Conservation (phyloP, 495 filamentous ascomycete genomes). For the Aspergillus ostianus region DNA sequence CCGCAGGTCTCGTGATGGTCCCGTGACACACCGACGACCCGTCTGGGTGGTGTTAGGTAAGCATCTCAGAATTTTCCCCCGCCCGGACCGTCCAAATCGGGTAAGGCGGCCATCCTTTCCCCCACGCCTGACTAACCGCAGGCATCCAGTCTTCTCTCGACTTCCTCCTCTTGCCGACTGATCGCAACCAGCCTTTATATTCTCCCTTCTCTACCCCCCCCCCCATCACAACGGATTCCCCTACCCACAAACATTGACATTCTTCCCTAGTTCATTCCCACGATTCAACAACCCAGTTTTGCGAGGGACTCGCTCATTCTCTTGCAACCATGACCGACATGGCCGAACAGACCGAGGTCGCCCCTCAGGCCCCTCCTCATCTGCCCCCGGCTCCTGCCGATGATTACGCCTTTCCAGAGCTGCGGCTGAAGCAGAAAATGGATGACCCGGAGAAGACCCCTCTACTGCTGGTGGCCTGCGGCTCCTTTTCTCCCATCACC, state of each 20-base stretch:
- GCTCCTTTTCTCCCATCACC: constrained; percentile 81
- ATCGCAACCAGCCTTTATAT: background rate
- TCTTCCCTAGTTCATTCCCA: background rate
- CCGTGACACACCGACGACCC: constrained; percentile 7
- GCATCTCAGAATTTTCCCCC: constrained; percentile 1
- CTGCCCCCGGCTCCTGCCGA: constrained; percentile 34
- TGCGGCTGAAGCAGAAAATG: constrained; percentile 68
- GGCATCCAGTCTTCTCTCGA: background rate
- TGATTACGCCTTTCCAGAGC: constrained; percentile 70
- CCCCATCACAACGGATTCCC: constrained; percentile 17
- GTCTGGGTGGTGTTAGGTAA: background rate
- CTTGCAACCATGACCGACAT: constrained; percentile 30
- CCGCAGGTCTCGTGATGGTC: background rate
- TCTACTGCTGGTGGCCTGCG: constrained; percentile 82
- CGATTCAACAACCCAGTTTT: background rate
- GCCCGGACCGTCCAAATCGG: background rate
- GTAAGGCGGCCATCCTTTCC: background rate
- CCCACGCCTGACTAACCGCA: constrained; percentile 2
- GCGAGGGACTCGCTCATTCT: background rate
- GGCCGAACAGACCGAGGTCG: constrained; percentile 32
- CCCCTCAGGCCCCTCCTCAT: constrained; percentile 25
- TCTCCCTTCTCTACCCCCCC: background rate
- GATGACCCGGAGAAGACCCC: constrained; percentile 68
- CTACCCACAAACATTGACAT: constrained; percentile 5
- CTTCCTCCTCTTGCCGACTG: background rate